Evolutionary conservation across 1,284 basidiomycete genomes (phyloP).

Genomic region (Sanghuangporus baumii): DNA sequence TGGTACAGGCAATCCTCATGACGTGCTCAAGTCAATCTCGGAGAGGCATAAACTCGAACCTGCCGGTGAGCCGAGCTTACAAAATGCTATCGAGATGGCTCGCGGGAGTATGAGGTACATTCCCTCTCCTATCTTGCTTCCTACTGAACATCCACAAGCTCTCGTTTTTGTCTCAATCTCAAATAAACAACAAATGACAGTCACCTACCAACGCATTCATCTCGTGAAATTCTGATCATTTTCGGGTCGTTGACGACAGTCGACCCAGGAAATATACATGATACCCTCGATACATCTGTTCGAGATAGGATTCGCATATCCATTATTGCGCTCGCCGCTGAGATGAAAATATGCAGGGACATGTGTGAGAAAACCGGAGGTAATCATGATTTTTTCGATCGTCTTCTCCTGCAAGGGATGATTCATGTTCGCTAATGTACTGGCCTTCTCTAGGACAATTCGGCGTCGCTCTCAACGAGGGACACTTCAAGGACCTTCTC

Average conservation of each 20-base stretch:
- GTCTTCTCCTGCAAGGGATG: neutral
- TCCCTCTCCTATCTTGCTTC: neutral
- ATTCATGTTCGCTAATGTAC: neutral
- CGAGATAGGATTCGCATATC: constrained; percentile 85
- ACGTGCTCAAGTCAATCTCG: constrained; percentile 79
- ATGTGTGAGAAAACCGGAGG: constrained; percentile 87
- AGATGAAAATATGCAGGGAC: constrained; percentile 96
- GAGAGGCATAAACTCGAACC: constrained; percentile 90
- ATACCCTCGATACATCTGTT: constrained; percentile 80
- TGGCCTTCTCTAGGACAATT: constrained; percentile 62
- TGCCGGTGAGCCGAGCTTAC: constrained; percentile 88
- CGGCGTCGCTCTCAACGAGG: constrained; percentile 95
- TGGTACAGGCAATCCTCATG: constrained; percentile 83
- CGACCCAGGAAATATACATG: constrained; percentile 95
- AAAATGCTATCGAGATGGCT: constrained; percentile 97
- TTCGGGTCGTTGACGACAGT: constrained; percentile 95
- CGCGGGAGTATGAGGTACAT: constrained; percentile 80
- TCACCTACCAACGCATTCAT: constrained; percentile 93
- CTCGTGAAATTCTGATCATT: constrained; percentile 89
- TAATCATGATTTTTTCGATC: constrained; percentile 32
- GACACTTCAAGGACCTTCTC: constrained; percentile 91
- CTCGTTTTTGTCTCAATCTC: neutral
- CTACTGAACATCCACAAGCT: neutral
- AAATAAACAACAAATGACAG: constrained; percentile 34
- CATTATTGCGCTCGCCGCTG: constrained; percentile 89